phyloP scores from a whole-genome alignment of 805 yeast genomes.

The Grigorovia yakushimaensis region DNA sequence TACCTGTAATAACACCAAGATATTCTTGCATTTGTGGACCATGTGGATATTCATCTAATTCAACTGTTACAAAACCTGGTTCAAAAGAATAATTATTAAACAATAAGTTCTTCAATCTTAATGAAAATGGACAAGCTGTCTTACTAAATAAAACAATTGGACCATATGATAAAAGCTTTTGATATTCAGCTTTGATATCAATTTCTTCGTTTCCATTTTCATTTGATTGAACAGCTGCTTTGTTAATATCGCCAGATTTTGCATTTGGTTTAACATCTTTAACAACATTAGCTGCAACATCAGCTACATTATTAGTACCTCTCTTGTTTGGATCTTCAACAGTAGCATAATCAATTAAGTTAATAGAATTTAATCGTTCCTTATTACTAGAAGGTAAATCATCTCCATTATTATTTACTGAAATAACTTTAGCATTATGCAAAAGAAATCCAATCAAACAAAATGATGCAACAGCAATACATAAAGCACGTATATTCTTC shows the following conservation, averaged over 20 bases:
- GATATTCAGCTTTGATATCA: conserved; percentile 44
- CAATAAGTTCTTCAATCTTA: conserved; percentile 57
- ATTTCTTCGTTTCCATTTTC: conserved; percentile 25
- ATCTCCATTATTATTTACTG: background rate
- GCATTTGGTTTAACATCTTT: background rate
- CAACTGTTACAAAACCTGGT: conserved; percentile 69
- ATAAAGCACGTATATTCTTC: conserved; percentile 21
- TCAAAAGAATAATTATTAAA: conserved; percentile 47
- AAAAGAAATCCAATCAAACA: conserved; percentile 21
- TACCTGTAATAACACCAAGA: conserved; percentile 58
- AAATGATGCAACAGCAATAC: conserved; percentile 18
- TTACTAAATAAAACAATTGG: conserved; percentile 57
- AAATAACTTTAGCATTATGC: conserved; percentile 16
- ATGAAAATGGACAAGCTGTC: conserved; percentile 66
- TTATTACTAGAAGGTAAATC: background rate
- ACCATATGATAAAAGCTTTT: conserved; percentile 45
- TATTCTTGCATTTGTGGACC: conserved; percentile 70
- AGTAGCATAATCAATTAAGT: background rate
- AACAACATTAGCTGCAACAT: background rate
- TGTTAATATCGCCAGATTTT: too few species aligned
- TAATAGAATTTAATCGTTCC: background rate
- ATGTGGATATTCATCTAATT: conserved; percentile 69
- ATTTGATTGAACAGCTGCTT: too few species aligned
- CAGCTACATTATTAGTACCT: background rate
- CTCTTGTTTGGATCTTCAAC: conserved; percentile 1